phyloP scores from a whole-genome alignment of 192 early-diverging fungal species.

The Coemansia sp. region DNA sequence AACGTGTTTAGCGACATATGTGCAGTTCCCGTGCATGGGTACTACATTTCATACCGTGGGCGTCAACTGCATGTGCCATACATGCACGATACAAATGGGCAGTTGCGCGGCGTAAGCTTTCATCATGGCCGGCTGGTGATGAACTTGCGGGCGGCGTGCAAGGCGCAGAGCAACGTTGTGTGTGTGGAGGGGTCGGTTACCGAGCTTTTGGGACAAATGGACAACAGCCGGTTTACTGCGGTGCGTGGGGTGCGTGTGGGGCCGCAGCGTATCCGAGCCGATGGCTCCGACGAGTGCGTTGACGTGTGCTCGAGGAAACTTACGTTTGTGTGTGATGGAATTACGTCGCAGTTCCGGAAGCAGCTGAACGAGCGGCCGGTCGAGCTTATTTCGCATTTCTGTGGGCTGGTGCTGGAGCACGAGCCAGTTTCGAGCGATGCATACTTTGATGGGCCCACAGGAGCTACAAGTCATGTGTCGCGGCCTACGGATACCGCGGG shows the following conservation, averaged over 20 bases:
- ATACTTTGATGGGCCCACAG: slow-evolving; percentile 78
- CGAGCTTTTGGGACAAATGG: slow-evolving; percentile 55
- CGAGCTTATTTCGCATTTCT: slow-evolving; percentile 43
- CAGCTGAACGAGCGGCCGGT: slow-evolving; percentile 21
- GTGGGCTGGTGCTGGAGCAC: slow-evolving; percentile 45
- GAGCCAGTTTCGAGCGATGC: slow-evolving; percentile 61
- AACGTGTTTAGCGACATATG: slow-evolving; percentile 78
- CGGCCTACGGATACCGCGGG: not conserved
- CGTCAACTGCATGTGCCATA: slow-evolving; percentile 72
- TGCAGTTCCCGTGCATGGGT: slow-evolving; percentile 79
- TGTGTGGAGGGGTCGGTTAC: slow-evolving; percentile 74
- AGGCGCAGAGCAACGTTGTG: slow-evolving; percentile 61
- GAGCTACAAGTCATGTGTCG: slow-evolving; percentile 4
- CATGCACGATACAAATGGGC: slow-evolving; percentile 49
- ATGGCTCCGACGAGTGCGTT: slow-evolving; percentile 19
- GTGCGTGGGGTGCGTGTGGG: slow-evolving; percentile 32
- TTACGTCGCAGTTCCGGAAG: slow-evolving; percentile 90
- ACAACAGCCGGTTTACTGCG: not conserved
- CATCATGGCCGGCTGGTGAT: slow-evolving; percentile 93
- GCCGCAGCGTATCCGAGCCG: slow-evolving; percentile 7
- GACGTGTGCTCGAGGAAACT: slow-evolving; percentile 50
- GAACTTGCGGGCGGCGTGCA: slow-evolving; percentile 68
- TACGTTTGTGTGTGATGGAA: slow-evolving; percentile 89
- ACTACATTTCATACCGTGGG: slow-evolving; percentile 71
- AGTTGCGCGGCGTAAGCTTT: slow-evolving; percentile 71